Conservation (phyloP, 1,284 basidiomycete genomes). For the Athelia sp. region DNA sequence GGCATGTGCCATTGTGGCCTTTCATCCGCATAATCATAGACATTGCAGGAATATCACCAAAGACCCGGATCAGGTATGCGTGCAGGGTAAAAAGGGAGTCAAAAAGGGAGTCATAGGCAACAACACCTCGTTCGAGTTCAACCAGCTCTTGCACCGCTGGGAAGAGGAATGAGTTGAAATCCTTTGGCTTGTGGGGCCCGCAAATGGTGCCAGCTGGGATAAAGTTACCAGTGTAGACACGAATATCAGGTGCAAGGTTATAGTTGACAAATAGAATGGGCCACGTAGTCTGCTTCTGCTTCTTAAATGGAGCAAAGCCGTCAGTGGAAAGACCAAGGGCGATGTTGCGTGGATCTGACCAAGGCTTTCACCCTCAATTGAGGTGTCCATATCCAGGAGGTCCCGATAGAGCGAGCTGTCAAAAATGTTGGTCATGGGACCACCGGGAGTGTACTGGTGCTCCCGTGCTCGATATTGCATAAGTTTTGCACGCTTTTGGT, state of each 20-base stretch:
- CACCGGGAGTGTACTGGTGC: conserved; percentile 8
- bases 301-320: conserved; percentile 34
- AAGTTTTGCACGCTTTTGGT: conserved; percentile 7
- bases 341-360: conserved; percentile 20
- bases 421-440: conserved; percentile 23
- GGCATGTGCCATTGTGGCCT: conserved; percentile 37
- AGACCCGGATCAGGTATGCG: conserved; percentile 21
- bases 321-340: conserved; percentile 24
- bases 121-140: conserved; percentile 28
- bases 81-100: conserved; percentile 14
- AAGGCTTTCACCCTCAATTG: conserved; percentile 9
- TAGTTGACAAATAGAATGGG: conserved; percentile 37
- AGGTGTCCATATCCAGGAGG: conserved; percentile 11
- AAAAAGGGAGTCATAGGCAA: conserved; percentile 24
- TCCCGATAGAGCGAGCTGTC: conserved; percentile 23
- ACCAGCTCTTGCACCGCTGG: conserved; percentile 33
- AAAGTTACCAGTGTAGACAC: conserved; percentile 20
- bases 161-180: conserved; percentile 36
- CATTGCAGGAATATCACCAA: conserved; percentile 26
- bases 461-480: conserved; percentile 11
- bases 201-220: conserved; percentile 36
- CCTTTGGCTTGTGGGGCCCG: conserved; percentile 35
- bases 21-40: conserved; percentile 30
- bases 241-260: conserved; percentile 17
- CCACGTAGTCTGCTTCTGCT: conserved; percentile 32